A percentile compares a stretch with the other conserved stretches of the same genome.
phyloP scores from a whole-genome alignment of 306 rosid genomes.

The Quercus engelmannii region DNA sequence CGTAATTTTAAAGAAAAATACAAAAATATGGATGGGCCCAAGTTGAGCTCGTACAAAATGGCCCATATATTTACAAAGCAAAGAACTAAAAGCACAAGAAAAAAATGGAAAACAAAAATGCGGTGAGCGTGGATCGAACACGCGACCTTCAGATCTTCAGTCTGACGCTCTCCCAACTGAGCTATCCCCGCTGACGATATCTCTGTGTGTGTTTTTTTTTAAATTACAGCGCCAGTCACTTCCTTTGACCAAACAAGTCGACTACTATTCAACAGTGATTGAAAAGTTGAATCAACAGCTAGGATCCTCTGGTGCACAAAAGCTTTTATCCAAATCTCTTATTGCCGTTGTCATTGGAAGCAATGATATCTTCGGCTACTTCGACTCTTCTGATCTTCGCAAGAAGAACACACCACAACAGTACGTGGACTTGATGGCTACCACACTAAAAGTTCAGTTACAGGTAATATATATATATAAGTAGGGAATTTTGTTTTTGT shows the following conservation, averaged over 20 bases:
- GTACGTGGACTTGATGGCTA: conserved; percentile 43
- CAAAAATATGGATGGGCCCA: too few relatives aligned
- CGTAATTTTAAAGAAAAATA: too few relatives aligned
- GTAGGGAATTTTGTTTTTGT: background rate
- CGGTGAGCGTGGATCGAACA: conserved; percentile 31
- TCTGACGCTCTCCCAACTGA: conserved; percentile 33
- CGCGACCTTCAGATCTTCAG: conserved; percentile 36
- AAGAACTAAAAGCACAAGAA: background rate
- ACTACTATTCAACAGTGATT: conserved; percentile 33
- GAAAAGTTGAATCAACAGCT: conserved; percentile 28
- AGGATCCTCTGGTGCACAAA: conserved; percentile 31
- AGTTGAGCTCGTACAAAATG: background rate
- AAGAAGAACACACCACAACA: conserved; percentile 42
- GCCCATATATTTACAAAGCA: background rate
- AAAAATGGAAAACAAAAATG: background rate
- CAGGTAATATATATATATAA: conserved; percentile 30
- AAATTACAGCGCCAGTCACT: conserved; percentile 38
- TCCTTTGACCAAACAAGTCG: conserved; percentile 51
- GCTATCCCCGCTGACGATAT: conserved; percentile 24
- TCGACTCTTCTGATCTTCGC: conserved; percentile 29
- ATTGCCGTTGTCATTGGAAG: conserved; percentile 65
- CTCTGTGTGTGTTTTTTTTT: background rate
- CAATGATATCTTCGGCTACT: conserved; percentile 69
- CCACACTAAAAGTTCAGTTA: conserved; percentile 44
- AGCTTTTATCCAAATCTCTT: conserved; percentile 56